Evolutionary conservation across 768 basidiomycete genomes (phyloP).

Genomic region (Suillus subalutaceus): DNA sequence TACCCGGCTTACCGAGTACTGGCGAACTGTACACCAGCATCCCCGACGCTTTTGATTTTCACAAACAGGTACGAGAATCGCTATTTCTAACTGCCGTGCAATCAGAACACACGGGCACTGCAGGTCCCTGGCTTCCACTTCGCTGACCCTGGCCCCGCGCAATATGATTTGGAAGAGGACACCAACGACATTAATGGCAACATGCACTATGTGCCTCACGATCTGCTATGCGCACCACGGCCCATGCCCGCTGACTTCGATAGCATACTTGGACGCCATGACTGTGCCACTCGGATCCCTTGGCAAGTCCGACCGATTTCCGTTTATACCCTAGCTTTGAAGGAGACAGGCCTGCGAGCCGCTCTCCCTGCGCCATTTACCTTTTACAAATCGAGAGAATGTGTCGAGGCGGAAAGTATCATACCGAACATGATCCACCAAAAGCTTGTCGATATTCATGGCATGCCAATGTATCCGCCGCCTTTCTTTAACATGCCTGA

Average conservation of each 20-base stretch:
- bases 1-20: background rate
- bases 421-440: background rate
- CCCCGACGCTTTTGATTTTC: background rate
- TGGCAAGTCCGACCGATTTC: background rate
- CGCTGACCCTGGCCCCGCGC: background rate
- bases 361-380: slow-evolving; percentile 27
- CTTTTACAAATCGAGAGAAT: slow-evolving; percentile 16
- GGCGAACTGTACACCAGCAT: background rate
- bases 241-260: background rate
- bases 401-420: background rate
- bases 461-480: background rate
- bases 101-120: background rate
- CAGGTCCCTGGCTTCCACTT: background rate
- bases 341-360: background rate
- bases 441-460: background rate
- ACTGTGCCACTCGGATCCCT: background rate
- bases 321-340: background rate
- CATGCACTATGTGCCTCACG: background rate
- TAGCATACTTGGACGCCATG: background rate
- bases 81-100: background rate
- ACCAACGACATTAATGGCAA: background rate
- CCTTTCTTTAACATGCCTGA: background rate
- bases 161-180: background rate
- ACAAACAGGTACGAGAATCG: background rate
- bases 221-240: background rate